Evolutionary conservation across 257 asterid genomes (phyloP), one percentile per base, ranked within the genome.

Genomic region (Parsonsia alboflavescens): DNA sequence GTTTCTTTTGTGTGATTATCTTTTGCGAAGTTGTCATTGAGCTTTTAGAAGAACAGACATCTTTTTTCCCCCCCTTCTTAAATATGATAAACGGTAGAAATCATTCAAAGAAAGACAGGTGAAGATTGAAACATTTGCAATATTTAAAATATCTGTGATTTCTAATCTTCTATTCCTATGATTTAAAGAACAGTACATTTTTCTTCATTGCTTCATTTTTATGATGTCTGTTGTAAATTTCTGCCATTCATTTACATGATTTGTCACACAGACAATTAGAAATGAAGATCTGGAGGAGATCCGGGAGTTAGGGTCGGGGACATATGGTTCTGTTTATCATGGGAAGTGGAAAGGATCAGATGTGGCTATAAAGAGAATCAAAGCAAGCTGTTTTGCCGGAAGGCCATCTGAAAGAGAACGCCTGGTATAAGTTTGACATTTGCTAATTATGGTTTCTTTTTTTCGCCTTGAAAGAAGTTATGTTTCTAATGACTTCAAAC

Each of bases 281-380:
- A 92, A 92, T 80, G 98, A 89, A 83, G 98, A 95, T 86, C 89
- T 95, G 8, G 99, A 95, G 88, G 99, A 95, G 85, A 89, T 95
- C 72, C 88, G 98, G 69, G 99, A 95, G 81, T 85, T 92, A 71
- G 99, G 99, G 45, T 85, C 98, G 65, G 99, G 99, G 68, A 89
- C 97, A 41, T 95, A 88, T 84, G 99, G 99, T 71, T 72, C 97
- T 86, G 99, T 95, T 70, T 95, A 64, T 80, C 96, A 95, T 79
- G 99, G 99, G 69, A 95, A 95, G 81, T 95, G 99, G 99, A 95
- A 78, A 86, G 99, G 99, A 68, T 92, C 99, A 1, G 97, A 95
- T 85, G 98, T 95, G 16, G 99, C 99, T 42, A 89, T 95, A 80
- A 92, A 92, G 85, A 89, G 96, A 84, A 95, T 95, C 73, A 95